Evolutionary conservation across 106 monocot genomes (phyloP).

Genomic region (Dendrobium catenatum): DNA sequence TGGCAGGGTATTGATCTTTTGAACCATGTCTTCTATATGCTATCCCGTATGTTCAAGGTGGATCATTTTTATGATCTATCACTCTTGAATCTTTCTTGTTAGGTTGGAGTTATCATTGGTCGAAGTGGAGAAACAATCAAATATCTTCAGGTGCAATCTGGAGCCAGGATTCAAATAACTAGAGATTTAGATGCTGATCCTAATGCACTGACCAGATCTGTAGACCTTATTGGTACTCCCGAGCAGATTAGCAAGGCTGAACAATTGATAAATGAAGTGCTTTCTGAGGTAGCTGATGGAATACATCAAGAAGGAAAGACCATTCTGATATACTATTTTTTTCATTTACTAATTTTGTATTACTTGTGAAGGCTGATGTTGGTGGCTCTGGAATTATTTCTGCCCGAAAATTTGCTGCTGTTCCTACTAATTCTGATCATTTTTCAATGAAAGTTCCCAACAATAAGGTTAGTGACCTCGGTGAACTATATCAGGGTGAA

Average conservation of each 20-base stretch:
- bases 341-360: neutral
- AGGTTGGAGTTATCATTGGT: conserved; percentile 96
- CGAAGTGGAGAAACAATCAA: conserved; percentile 88
- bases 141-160: conserved; percentile 75
- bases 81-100: neutral
- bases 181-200: conserved; percentile 77
- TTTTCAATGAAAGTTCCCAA: conserved; percentile 76
- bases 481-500: neutral
- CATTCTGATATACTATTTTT: neutral
- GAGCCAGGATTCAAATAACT: conserved; percentile 87
- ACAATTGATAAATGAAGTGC: conserved; percentile 70
- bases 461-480: conserved; percentile 39
- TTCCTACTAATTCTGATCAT: conserved; percentile 46
- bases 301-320: neutral
- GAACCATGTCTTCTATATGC: neutral
- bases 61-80: neutral
- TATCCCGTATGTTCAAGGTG: neutral
- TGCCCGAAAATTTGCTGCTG: conserved; percentile 27
- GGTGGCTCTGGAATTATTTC: conserved; percentile 48
- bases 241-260: conserved; percentile 83
- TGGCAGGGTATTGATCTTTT: conserved; percentile 41
- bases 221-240: conserved; percentile 72
- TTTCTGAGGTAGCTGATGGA: conserved; percentile 40
- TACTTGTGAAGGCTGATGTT: conserved; percentile 56
- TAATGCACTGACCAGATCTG: conserved; percentile 44